These are phyloP conservation scores for Mrakiaceae sp. DNA, from an alignment of 1,284 basidiomycete genomes.

Conservation along the genomic window DNA sequence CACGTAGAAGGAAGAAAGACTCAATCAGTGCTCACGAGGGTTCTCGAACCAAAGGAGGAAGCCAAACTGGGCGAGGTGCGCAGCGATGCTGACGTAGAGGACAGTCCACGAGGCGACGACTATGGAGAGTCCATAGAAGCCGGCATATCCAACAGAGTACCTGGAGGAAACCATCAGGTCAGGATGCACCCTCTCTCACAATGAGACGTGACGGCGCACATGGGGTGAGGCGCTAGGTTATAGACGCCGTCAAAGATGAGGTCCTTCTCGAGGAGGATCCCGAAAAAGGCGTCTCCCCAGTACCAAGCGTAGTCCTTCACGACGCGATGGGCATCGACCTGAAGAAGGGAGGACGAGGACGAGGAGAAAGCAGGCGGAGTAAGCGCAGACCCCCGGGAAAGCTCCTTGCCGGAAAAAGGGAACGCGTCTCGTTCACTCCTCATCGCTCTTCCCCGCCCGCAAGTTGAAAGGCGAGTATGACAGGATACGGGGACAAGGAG, in stretches of 20 bases:
- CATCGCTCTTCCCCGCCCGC: no score
- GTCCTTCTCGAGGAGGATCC: slow-evolving; percentile 45
- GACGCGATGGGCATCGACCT: slow-evolving; percentile 84
- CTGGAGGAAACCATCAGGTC: slow-evolving; percentile 35
- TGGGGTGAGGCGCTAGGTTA: slow-evolving; percentile 52
- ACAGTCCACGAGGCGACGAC: slow-evolving; percentile 56
- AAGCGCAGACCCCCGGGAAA: no score
- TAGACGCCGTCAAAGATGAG: slow-evolving; percentile 97
- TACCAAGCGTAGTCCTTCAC: slow-evolving; percentile 87
- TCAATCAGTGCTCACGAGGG: slow-evolving; percentile 50
- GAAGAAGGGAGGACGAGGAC: not conserved
- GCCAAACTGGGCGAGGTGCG: slow-evolving; percentile 88
- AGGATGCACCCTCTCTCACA: not conserved
- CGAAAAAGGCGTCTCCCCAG: slow-evolving; percentile 97
- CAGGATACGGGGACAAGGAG: not conserved
- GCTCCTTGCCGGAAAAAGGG: no score
- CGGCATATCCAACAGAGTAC: slow-evolving; percentile 92
- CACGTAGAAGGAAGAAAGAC: slow-evolving; percentile 28
- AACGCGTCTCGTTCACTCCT: no score
- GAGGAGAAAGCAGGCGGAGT: not conserved
- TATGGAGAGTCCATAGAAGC: slow-evolving; percentile 83
- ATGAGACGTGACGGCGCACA: slow-evolving; percentile 26
- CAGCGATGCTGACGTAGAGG: slow-evolving; percentile 81
- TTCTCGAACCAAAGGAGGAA: slow-evolving; percentile 97
- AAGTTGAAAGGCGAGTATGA: not conserved